Evolutionary conservation across 106 monocot genomes (phyloP).

Genomic region (Acanthochlamys bracteata): DNA sequence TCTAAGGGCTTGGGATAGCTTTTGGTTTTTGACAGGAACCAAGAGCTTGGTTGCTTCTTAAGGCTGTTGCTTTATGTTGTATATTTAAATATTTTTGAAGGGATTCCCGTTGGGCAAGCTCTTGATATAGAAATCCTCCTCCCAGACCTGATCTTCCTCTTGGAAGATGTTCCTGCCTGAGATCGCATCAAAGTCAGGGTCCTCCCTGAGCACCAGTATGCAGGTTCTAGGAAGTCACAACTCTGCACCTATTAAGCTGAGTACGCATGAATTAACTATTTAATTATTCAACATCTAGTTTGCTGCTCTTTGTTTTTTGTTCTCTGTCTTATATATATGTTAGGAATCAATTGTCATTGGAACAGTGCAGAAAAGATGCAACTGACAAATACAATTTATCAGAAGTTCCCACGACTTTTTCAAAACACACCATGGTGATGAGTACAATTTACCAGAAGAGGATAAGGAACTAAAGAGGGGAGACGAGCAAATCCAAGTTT

Average conservation of each 20-base stretch:
- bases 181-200: constrained; percentile 25
- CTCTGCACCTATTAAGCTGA: constrained; percentile 4
- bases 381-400: background rate
- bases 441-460: background rate
- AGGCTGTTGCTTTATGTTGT: too few relatives aligned
- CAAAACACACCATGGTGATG: background rate
- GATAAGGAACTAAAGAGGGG: background rate
- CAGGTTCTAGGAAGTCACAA: constrained; percentile 16
- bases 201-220: constrained; percentile 12
- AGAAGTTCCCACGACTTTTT: background rate
- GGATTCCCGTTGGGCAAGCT: constrained; percentile 48
- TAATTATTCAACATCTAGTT: background rate
- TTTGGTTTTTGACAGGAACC: too few relatives aligned
- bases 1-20: too few relatives aligned
- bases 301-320: background rate
- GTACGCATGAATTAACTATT: background rate
- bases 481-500: background rate
- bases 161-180: constrained; percentile 42
- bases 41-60: too few relatives aligned
- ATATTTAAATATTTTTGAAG: too few relatives aligned
- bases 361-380: background rate
- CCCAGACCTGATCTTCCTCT: constrained; percentile 96
- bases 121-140: constrained; percentile 86
- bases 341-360: background rate
- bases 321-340: background rate